These are phyloP conservation scores for Malania oleifera DNA, from an alignment of 164 flowering plant species.

Conservation along the genomic window DNA sequence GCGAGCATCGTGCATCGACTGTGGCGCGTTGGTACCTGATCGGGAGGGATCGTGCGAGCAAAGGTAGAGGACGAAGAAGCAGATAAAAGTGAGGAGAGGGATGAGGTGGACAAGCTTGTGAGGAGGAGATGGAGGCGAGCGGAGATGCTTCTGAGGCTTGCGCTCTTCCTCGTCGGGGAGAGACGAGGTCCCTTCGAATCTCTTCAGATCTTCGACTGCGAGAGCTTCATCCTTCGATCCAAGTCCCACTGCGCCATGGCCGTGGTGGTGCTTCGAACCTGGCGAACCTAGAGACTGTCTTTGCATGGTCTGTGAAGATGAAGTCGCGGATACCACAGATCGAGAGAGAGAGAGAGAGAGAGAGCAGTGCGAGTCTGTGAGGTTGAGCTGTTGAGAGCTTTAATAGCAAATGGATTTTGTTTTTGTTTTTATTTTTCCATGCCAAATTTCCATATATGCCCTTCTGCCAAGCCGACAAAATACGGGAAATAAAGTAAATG, in stretches of 20 bases:
- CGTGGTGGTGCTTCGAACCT: constrained; percentile 38
- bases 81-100: constrained; percentile 55
- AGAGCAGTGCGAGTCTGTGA: constrained; percentile 1
- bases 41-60: constrained; percentile 58
- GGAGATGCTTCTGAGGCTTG: constrained; percentile 26
- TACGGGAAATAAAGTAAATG: no score
- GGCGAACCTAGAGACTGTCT: constrained; percentile 64
- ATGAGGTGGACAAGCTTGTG: constrained; percentile 56
- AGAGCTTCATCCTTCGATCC: constrained; percentile 18
- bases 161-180: constrained; percentile 17
- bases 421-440: no score
- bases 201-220: not conserved
- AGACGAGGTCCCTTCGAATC: constrained; percentile 6
- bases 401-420: no score
- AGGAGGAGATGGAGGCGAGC: constrained; percentile 14
- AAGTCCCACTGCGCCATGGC: constrained; percentile 8
- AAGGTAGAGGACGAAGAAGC: constrained; percentile 66
- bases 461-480: no score
- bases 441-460: no score
- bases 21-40: constrained; percentile 48
- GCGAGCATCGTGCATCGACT: not conserved
- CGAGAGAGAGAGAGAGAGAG: constrained; percentile 7
- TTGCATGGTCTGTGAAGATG: constrained; percentile 35
- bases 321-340: not conserved
- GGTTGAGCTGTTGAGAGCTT: constrained; percentile 9